Evolutionary conservation across 73 alveolate species (phyloP), one percentile per base, ranked within the genome.

Genomic region (Paramecium octaurelia): DNA sequence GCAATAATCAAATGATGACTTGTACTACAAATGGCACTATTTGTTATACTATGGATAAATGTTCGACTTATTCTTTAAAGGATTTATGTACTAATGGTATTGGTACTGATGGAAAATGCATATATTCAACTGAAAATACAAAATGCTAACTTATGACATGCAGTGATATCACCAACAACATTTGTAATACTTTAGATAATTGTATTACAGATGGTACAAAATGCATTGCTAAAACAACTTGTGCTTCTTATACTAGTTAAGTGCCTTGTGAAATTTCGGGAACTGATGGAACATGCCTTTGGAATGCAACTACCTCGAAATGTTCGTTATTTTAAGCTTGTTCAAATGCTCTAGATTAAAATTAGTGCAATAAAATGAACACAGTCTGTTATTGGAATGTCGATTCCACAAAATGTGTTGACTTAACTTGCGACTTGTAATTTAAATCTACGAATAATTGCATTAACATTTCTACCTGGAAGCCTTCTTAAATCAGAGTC

Each of bases 101-200:
- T 18, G 73, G 91, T 11, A 80, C 73, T 3, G 91, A 80, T 80
- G 91, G 91, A 43, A 80, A 20, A 44, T 80, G 91, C 23, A 8
- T 31, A 31, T 64, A 64, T 64, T 31, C 84, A 12, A 27, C 24
- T 11, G 84, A 64, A 64, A 64, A 64, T 64, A 24, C 69, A 7
- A 54, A 31, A 64, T 64, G 84, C 27, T 31, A 18, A 23, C 10
- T 27, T 12, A 64, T 31, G 84, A 34, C 84, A 23, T 64, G 84
- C 7, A 64, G 6, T 31, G 84, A 64, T 7, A 64, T 64, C 1
- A 31, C 46, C 0, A 64, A 54, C 14, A 54, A 27, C 27, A 34
- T 8, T 27, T 64, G 84, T 64, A 64, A 2, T 64, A 12, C 2
- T 31, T 27, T 64, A 12, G 42, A 11, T 64, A 64, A 31, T 64